Conservation (phyloP, 2,329 filamentous ascomycete species). For the Neofusicoccum parvum region DNA sequence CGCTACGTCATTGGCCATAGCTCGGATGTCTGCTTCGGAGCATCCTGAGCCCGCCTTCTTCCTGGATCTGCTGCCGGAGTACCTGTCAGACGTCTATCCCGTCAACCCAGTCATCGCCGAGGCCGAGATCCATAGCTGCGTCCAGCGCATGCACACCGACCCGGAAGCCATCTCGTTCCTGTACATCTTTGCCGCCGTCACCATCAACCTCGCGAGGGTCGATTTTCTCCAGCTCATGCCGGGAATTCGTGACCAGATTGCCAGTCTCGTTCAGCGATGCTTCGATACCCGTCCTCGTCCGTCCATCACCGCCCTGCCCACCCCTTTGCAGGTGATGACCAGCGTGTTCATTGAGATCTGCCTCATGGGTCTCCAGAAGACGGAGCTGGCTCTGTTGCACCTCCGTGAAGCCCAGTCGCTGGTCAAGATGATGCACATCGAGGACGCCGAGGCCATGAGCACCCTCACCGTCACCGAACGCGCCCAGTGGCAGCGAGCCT, state of each 20-base stretch:
- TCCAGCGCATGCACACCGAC: slow-evolving; percentile 19
- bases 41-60: slow-evolving; percentile 36
- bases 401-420: slow-evolving; percentile 76
- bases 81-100: slow-evolving; percentile 49
- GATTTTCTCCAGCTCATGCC: slow-evolving; percentile 28
- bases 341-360: slow-evolving; percentile 78
- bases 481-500: slow-evolving; percentile 51
- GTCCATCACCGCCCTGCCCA: slow-evolving; percentile 27
- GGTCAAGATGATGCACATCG: slow-evolving; percentile 37
- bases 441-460: slow-evolving; percentile 40
- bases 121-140: slow-evolving; percentile 39
- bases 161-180: slow-evolving; percentile 46
- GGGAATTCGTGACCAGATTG: neutral
- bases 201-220: slow-evolving; percentile 3
- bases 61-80: slow-evolving; percentile 48
- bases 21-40: slow-evolving; percentile 59
- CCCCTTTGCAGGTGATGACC: slow-evolving; percentile 56
- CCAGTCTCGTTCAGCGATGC: neutral
- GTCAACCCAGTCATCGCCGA: slow-evolving; percentile 51
- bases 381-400: slow-evolving; percentile 78
- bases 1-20: slow-evolving; percentile 35
- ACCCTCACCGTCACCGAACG: slow-evolving; percentile 40
- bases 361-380: slow-evolving; percentile 70
- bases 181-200: slow-evolving; percentile 43
- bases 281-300: slow-evolving; percentile 27